Base-by-base conservation (phyloP, 805 yeast species). In the Kurtzmaniella cleridarum region DNA sequence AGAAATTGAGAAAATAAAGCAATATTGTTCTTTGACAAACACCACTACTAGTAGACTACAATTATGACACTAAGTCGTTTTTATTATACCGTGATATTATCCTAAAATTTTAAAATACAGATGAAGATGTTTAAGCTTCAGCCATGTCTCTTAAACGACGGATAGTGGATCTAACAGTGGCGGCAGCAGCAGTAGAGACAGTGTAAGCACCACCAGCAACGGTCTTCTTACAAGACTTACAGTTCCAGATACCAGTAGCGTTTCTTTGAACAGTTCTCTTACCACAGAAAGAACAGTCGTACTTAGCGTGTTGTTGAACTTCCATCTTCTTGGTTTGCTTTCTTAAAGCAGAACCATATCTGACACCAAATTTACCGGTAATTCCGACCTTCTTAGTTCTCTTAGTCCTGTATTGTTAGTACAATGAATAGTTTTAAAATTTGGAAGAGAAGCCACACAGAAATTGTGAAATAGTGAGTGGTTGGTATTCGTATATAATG, bases 131-230 rank as follows among this genome's bases (percentile, higher is more conserved):
- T 86, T 90, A 93, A 71, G 96, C 98, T 80, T 93, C 98, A 76
- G 95, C 97, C 80, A 95, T 71, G 71, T 93, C 99, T 84, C 99
- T 89, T 76, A 93, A 87, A 85, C 99, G 96, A 83, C 98, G 91
- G 80, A 93, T 93, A 75, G 98, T 91, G 53, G 98, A 93, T 84
- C 99, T 90, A 74, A 90, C 97, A 62, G 98, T 93, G 75, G 96
- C 95, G 69, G 98, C 99, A 72, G 98, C 97, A 66, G 99, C 93
- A 62, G 99, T 93, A 68, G 95, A 83, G 57, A 93, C 90, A 65
- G 96, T 81, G 90, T 93, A 93, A 75, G 99, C 99, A 81, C 99
- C 99, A 73, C 99, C 99, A 63, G 99, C 99, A 67, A 93, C 87
- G 58, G 95, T 84, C 84, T 88, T 93, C 64, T 75, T 76, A 79